These are phyloP conservation scores for Solanum clarkiae DNA, from an alignment of 257 asterid species.

Conservation along the genomic window DNA sequence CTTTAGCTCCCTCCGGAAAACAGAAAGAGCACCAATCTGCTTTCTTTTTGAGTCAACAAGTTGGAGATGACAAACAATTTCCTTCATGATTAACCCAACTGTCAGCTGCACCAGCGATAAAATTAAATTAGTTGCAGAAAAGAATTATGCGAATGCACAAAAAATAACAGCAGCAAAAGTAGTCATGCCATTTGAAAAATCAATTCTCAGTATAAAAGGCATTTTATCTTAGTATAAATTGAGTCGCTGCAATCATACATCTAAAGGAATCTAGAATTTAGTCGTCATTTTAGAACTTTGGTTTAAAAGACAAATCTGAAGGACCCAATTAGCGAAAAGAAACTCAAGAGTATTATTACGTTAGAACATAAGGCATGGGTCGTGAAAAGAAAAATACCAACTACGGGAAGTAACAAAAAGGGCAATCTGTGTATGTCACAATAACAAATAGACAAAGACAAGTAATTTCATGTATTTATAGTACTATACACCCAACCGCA, in stretches of 20 bases:
- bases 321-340: not conserved
- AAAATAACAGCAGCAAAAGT: not conserved
- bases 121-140: not conserved
- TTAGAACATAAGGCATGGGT: not conserved
- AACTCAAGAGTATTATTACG: not conserved
- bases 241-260: not conserved
- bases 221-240: not conserved
- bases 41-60: slow-evolving; percentile 39
- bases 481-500: not conserved
- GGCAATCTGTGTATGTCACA: not conserved
- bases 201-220: not conserved
- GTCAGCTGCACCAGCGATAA: slow-evolving; percentile 38
- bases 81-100: slow-evolving; percentile 71
- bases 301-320: not conserved
- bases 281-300: not conserved
- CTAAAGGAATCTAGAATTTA: not conserved
- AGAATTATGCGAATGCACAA: not conserved
- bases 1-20: slow-evolving; percentile 56
- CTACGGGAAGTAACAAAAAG: not conserved
- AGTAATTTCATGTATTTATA: not conserved
- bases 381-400: not conserved
- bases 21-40: slow-evolving; percentile 31
- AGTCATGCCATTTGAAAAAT: not conserved
- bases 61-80: slow-evolving; percentile 48
- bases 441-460: not conserved